phyloP scores from a whole-genome alignment of 75 land plant genomes.

The Selaginella tamariscina region DNA sequence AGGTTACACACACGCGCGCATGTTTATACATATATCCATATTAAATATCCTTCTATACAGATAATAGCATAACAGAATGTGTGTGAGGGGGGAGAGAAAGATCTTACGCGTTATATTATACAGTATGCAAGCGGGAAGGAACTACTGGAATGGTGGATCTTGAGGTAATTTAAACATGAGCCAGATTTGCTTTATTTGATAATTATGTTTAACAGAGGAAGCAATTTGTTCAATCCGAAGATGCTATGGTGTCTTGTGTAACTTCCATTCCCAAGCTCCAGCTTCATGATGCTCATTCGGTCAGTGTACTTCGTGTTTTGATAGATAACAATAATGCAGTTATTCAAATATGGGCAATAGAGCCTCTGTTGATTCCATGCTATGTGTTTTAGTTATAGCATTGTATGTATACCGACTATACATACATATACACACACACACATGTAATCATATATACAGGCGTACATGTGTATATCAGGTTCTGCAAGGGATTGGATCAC shows the following conservation, averaged over 20 bases:
- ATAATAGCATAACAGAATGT: neutral
- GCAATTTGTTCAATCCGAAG: constrained; percentile 35
- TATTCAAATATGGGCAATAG: no score
- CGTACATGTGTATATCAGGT: constrained; percentile 39
- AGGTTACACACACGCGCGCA: constrained; percentile 26
- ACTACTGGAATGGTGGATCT: neutral
- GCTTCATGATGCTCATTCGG: constrained; percentile 68
- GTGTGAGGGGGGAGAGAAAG: neutral
- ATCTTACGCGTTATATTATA: neutral
- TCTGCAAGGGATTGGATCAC: constrained; percentile 58
- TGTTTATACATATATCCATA: neutral
- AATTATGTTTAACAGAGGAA: constrained; percentile 34
- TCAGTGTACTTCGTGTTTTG: constrained; percentile 12
- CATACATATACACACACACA: no score
- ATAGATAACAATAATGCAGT: no score
- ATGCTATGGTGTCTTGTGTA: constrained; percentile 35
- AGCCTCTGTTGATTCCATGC: neutral
- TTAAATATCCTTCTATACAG: neutral
- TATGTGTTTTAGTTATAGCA: neutral
- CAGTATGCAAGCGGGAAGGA: constrained; percentile 18
- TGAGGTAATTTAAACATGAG: constrained; percentile 9
- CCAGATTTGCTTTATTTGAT: neutral
- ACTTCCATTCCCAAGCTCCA: constrained; percentile 59
- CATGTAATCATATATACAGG: no score
- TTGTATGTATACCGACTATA: neutral